phyloP scores from a whole-genome alignment of 2,329 filamentous ascomycete species.

The Curvularia hawaiiensis region DNA sequence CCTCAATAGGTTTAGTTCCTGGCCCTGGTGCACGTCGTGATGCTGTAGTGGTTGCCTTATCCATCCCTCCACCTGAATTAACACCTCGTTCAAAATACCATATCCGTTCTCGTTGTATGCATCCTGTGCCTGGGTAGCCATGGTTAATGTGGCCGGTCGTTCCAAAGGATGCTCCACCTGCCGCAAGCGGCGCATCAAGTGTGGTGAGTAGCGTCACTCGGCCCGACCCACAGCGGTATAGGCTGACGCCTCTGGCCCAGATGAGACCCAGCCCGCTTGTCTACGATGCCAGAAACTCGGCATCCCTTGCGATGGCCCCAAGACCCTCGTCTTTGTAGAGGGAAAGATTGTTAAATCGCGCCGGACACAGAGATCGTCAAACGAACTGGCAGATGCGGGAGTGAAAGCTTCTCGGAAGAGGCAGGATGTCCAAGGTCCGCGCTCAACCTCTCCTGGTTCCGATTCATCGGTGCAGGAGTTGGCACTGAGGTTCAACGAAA shows the following conservation, averaged over 20 bases:
- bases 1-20: conserved; percentile 31
- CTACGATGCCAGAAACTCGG: conserved; percentile 32
- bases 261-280: conserved; percentile 35
- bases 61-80: not conserved
- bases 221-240: not conserved
- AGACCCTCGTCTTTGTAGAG: conserved; percentile 31
- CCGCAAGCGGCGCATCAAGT: conserved; percentile 38
- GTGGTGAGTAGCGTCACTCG: conserved; percentile 29
- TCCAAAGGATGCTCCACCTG: conserved; percentile 42
- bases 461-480: not conserved
- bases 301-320: conserved; percentile 33
- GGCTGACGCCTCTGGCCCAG: conserved; percentile 19
- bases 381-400: too few species aligned
- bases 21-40: not conserved
- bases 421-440: not conserved
- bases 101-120: not conserved
- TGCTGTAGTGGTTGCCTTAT: not conserved
- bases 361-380: conserved; percentile 16
- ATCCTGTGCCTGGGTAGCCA: conserved; percentile 9
- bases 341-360: conserved; percentile 36
- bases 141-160: conserved; percentile 42
- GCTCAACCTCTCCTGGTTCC: not conserved
- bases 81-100: conserved; percentile 8
- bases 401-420: conserved; percentile 1
- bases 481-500: conserved; percentile 17